Percentiles rank a stretch among this genome's conserved stretches.
phyloP scores from a whole-genome alignment of 2,329 filamentous ascomycete species.

The Grosmannia serpens region DNA sequence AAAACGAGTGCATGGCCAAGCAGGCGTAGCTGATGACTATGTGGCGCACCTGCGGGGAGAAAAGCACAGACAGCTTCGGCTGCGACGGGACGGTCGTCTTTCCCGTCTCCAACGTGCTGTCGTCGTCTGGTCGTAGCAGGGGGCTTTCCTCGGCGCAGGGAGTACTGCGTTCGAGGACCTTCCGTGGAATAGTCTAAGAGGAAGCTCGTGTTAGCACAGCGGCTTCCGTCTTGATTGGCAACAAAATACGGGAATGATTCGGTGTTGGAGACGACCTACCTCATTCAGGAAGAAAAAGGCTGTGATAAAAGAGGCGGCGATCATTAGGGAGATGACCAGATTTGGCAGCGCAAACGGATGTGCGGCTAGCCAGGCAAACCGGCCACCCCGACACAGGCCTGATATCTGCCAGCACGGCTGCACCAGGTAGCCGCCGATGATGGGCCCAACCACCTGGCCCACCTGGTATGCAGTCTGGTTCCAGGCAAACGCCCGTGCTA shows the following conservation, averaged over 20 bases:
- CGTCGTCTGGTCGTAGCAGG: neutral
- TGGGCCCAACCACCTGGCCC: slow-evolving; percentile 7
- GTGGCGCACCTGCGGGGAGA: neutral
- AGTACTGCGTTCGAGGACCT: too few species aligned
- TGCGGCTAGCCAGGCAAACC: slow-evolving; percentile 1
- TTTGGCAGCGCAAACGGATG: slow-evolving; percentile 10
- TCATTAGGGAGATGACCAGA: neutral
- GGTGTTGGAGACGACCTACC: neutral
- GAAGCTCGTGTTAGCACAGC: neutral
- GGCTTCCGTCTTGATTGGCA: neutral
- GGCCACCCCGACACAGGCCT: slow-evolving; percentile 1
- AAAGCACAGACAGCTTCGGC: neutral
- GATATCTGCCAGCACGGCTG: slow-evolving; percentile 5
- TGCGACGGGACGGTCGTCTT: neutral
- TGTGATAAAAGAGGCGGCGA: neutral
- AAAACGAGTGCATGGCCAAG: slow-evolving; percentile 7
- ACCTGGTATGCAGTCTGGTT: slow-evolving; percentile 10
- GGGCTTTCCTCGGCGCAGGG: neutral
- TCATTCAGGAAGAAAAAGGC: slow-evolving; percentile 6
- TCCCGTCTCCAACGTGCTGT: neutral
- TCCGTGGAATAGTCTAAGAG: neutral
- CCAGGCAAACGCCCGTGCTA: slow-evolving; percentile 7
- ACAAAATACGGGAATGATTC: neutral
- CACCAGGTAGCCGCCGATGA: slow-evolving; percentile 8
- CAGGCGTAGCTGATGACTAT: slow-evolving; percentile 2